Evolutionary conservation across 345 rosid genomes (phyloP).

Genomic region (Citrus inodora): DNA sequence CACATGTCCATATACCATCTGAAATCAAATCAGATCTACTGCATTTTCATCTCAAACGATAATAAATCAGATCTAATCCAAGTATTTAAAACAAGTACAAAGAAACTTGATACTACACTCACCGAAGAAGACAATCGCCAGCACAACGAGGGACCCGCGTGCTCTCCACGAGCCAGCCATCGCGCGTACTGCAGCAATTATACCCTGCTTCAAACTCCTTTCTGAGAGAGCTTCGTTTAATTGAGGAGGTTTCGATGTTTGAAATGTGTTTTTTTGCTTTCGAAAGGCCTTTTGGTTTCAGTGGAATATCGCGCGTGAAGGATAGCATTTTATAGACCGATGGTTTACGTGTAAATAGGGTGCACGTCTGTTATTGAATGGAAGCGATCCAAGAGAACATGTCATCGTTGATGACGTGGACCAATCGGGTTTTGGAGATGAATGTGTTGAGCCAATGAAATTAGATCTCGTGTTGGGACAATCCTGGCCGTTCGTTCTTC

Average conservation of each 20-base stretch:
- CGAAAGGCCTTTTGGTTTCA: neutral
- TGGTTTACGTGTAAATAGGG: neutral
- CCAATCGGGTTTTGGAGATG: constrained; percentile 30
- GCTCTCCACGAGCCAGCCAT: constrained; percentile 64
- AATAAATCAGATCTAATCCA: constrained; percentile 10
- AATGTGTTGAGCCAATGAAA: constrained; percentile 30
- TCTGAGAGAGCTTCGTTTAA: neutral
- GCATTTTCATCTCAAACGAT: neutral
- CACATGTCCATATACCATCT: neutral
- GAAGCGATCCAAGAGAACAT: constrained; percentile 21
- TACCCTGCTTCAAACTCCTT: neutral
- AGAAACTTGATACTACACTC: constrained; percentile 16
- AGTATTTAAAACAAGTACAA: no score
- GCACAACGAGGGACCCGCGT: constrained; percentile 40
- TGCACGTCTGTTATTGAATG: neutral
- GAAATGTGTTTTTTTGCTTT: neutral
- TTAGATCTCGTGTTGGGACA: constrained; percentile 38
- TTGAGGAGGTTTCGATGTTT: neutral
- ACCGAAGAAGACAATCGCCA: constrained; percentile 56
- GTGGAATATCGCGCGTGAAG: neutral
- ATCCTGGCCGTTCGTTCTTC: constrained; percentile 36
- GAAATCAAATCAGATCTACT: constrained; percentile 4
- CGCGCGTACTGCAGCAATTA: neutral
- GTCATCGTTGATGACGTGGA: constrained; percentile 60
- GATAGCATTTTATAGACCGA: neutral